Base-by-base conservation (phyloP, 2,329 filamentous ascomycete species). In the Huntiella abstrusa region DNA sequence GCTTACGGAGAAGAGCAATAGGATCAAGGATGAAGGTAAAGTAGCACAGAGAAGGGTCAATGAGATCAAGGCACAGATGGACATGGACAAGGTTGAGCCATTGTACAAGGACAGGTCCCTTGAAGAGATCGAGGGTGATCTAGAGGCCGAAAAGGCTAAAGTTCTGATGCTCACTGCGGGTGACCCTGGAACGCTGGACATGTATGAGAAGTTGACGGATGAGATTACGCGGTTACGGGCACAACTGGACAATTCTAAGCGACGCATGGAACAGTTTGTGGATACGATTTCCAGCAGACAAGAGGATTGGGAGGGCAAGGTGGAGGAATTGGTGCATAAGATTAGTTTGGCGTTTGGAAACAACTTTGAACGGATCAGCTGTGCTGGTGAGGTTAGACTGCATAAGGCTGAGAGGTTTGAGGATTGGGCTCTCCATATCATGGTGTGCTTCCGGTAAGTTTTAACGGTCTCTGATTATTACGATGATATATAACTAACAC, bases 321-420 rank as follows among this genome's bases (percentile, higher is more conserved):
- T 98, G 2, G 87, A 96, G 53, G 68, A 66, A 16, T 70, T 98
- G 2, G 71, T 95, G 36, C 65, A 66, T 15, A 77, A 78, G 56
- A 95, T 98, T 62, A 94, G 84, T 58, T 76, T 84, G 42, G 87
- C 87, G 0, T 98, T 98, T 60, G 77, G 81, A 4, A 80, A 88
- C 59, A 96, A 94, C 56, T 96, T 98, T 59, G 76, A 84, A 56
- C 80, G 88, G 59, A 96, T 98, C 57, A 85, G 80, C 53, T 96
- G 91, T 60, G 87, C 87, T 4, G 91, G 91, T 33, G 83, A 96
- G 61, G 86, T 98, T 3, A 71, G 71, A 50, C 69, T 98, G 3
- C 73, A 87, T 66, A 96, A 96, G 60, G 83, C 86, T 53, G 80
- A 85, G 16, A 85, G 96, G 58, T 98, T 96, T 62, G 84, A 92